Conservation (phyloP, 176 grass and related monocot species). For the Oryza meridionalis region DNA sequence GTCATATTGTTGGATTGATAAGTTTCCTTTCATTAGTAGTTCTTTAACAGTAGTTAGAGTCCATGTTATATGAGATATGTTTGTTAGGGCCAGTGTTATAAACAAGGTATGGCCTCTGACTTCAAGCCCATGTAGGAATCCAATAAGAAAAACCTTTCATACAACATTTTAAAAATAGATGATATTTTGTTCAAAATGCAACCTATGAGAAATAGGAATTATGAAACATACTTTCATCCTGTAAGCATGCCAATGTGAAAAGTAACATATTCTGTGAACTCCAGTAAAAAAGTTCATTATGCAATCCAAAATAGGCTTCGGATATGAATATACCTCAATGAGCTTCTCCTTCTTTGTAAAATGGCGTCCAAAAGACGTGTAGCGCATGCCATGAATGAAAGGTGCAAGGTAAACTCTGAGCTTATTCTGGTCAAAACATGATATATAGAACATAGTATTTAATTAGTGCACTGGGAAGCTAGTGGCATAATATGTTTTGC, state of each 20-base stretch:
- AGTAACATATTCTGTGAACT: neutral
- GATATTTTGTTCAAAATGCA: neutral
- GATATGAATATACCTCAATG: conserved; percentile 50
- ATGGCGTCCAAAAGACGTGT: conserved; percentile 86
- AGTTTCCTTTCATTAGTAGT: too few species aligned
- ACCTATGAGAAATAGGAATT: neutral
- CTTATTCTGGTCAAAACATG: conserved; percentile 52
- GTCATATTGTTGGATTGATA: neutral
- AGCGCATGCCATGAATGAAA: conserved; percentile 77
- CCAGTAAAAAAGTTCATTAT: neutral
- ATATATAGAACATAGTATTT: conserved; percentile 9
- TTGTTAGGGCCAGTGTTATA: neutral
- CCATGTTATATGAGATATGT: neutral
- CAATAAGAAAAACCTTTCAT: neutral
- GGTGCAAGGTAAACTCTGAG: conserved; percentile 76
- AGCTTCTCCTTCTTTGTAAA: conserved; percentile 83
- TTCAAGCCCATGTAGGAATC: neutral
- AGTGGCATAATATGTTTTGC: neutral
- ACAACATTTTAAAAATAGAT: neutral
- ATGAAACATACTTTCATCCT: neutral
- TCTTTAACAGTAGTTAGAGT: neutral
- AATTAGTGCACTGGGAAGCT: neutral
- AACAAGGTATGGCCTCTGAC: neutral
- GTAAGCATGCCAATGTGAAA: neutral
- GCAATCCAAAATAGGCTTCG: neutral